Conservation (phyloP, 805 yeast species). For the Kodamaea jinghongensis region DNA sequence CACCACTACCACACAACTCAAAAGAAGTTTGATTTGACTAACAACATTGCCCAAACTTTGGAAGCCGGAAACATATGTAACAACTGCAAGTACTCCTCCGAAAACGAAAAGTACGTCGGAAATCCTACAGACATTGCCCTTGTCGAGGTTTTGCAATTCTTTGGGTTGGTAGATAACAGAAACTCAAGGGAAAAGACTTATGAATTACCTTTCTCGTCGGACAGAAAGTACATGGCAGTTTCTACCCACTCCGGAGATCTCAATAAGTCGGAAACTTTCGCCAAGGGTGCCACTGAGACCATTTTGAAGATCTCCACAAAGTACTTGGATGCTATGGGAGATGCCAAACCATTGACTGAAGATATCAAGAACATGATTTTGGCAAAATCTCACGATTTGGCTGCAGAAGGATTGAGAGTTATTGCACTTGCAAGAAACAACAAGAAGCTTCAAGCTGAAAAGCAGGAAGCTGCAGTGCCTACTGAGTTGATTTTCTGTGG, state of each 20-base stretch:
- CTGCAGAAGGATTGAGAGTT: constrained; percentile 82
- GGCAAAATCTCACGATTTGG: constrained; percentile 61
- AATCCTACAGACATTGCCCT: constrained; percentile 95
- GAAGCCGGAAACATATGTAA: constrained; percentile 74
- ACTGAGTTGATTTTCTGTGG: constrained; percentile 75
- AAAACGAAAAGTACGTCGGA: constrained; percentile 72
- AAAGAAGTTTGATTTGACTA: constrained; percentile 32
- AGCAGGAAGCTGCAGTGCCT: constrained; percentile 42
- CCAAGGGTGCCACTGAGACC: constrained; percentile 89
- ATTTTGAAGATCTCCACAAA: constrained; percentile 59
- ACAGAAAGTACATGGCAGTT: constrained; percentile 89
- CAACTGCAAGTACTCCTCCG: constrained; percentile 67
- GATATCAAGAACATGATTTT: constrained; percentile 46
- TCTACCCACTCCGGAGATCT: constrained; percentile 58
- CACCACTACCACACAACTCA: constrained; percentile 37
- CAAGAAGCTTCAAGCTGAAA: constrained; percentile 30
- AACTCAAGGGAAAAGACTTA: constrained; percentile 53
- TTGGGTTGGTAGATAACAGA: constrained; percentile 72
- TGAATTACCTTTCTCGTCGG: constrained; percentile 84
- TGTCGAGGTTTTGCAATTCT: constrained; percentile 66
- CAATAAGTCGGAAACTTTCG: constrained; percentile 56
- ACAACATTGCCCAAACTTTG: constrained; percentile 53
- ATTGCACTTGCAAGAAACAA: constrained; percentile 67
- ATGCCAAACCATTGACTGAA: constrained; percentile 54
- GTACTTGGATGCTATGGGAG: constrained; percentile 59